phyloP scores from a whole-genome alignment of 257 asterid species.

The Jaltomata sinuosa region DNA sequence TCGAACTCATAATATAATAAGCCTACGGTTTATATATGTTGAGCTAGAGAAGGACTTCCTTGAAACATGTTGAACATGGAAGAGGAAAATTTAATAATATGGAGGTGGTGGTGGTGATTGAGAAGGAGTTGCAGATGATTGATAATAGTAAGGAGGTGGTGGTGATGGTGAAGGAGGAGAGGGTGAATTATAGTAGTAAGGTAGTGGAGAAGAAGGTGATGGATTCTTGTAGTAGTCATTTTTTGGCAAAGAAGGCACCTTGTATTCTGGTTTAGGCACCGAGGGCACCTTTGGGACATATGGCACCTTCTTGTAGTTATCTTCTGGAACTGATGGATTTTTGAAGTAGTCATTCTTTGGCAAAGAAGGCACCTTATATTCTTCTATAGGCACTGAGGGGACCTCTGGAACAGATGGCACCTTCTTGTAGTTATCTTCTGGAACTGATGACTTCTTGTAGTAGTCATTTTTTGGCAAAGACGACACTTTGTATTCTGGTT shows the following conservation, averaged over 20 bases:
- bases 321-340: not conserved
- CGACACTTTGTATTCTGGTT: not conserved
- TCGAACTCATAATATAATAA: not conserved
- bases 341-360: not conserved
- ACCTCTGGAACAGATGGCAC: not conserved
- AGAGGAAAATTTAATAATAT: not conserved
- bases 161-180: too few species aligned
- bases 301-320: too few species aligned
- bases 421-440: not conserved
- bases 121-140: not conserved
- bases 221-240: not conserved
- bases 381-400: not conserved
- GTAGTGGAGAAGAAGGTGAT: too few species aligned
- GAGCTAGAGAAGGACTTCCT: not conserved
- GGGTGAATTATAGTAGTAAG: too few species aligned
- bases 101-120: not conserved
- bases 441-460: not conserved
- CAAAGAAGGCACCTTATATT: not conserved
- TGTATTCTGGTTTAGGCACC: too few species aligned
- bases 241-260: not conserved
- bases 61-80: not conserved
- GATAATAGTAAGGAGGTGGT: not conserved
- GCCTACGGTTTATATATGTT: not conserved
- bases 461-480: not conserved
- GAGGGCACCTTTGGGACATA: too few species aligned